A percentile compares a stretch with the other conserved stretches of the same genome.
Conservation (phyloP, 768 basidiomycete species). For the Naganishia vaughanmartiniae region DNA sequence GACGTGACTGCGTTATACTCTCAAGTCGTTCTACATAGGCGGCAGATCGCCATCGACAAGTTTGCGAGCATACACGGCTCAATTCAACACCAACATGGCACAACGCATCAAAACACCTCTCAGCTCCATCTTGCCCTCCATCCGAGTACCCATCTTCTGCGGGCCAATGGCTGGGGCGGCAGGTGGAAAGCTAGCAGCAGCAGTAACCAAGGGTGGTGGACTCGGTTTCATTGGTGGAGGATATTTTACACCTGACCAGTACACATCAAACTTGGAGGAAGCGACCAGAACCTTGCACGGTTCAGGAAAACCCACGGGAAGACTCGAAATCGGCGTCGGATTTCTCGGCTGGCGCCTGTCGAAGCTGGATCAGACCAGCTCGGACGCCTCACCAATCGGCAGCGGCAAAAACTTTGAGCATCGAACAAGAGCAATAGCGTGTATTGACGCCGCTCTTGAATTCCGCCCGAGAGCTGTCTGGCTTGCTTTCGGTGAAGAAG, state of each 20-base stretch:
- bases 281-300: slow-evolving; percentile 57
- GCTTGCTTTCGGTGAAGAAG: slow-evolving; percentile 67
- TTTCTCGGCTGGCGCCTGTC: slow-evolving; percentile 73
- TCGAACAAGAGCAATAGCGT: slow-evolving; percentile 21
- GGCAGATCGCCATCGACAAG: too few species aligned
- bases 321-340: slow-evolving; percentile 64
- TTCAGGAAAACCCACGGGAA: slow-evolving; percentile 49
- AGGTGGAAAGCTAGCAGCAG: slow-evolving; percentile 63
- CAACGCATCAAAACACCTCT: slow-evolving; percentile 7
- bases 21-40: too few species aligned
- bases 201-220: slow-evolving; percentile 67
- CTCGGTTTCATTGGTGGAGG: slow-evolving; percentile 70
- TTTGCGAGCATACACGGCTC: too few species aligned
- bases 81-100: not conserved
- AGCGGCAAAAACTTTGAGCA: not conserved
- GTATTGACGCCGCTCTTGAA: slow-evolving; percentile 53
- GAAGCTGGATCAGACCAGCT: slow-evolving; percentile 53
- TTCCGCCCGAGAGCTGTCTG: slow-evolving; percentile 58
- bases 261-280: slow-evolving; percentile 59
- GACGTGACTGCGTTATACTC: too few species aligned
- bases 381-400: slow-evolving; percentile 57
- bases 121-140: slow-evolving; percentile 1
- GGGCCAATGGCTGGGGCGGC: slow-evolving; percentile 72
- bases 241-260: slow-evolving; percentile 50
- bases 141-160: slow-evolving; percentile 62